These are phyloP conservation scores for Botrytis sinoallii DNA, from an alignment of 2,329 filamentous ascomycete genomes.

Conservation along the genomic window DNA sequence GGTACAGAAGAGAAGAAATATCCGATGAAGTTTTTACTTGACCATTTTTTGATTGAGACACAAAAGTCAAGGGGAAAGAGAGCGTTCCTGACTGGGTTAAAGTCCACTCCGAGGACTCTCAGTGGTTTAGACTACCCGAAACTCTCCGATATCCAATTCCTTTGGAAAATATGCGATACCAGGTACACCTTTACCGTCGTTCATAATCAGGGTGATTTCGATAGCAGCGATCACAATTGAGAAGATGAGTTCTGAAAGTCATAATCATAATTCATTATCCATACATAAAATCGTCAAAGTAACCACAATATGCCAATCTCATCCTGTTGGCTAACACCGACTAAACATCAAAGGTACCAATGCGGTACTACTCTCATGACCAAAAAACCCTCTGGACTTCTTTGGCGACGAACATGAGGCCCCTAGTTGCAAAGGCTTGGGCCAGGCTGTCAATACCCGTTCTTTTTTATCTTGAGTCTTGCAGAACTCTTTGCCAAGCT, in stretches of 20 bases:
- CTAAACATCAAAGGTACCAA: constrained; percentile 61
- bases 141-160: constrained; percentile 74
- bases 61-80: constrained; percentile 40
- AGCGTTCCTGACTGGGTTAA: constrained; percentile 63
- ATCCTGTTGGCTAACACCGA: constrained; percentile 35
- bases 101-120: constrained; percentile 69
- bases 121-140: constrained; percentile 76
- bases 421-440: constrained; percentile 10
- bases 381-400: constrained; percentile 28
- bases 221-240: constrained; percentile 1
- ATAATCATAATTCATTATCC: constrained; percentile 31
- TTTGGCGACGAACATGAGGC: constrained; percentile 27
- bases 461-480: constrained; percentile 32
- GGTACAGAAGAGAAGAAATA: constrained; percentile 64
- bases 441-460: background rate
- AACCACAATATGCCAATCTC: constrained; percentile 11
- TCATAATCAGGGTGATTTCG: constrained; percentile 26
- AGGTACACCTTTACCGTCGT: constrained; percentile 75
- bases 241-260: background rate
- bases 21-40: constrained; percentile 90
- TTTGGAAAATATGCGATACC: constrained; percentile 93
- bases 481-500: constrained; percentile 53
- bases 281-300: constrained; percentile 12
- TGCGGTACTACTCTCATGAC: constrained; percentile 50
- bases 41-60: constrained; percentile 66